Base-by-base conservation (phyloP, 352 stramenopile genomes). In the Phytophthora idaei region DNA sequence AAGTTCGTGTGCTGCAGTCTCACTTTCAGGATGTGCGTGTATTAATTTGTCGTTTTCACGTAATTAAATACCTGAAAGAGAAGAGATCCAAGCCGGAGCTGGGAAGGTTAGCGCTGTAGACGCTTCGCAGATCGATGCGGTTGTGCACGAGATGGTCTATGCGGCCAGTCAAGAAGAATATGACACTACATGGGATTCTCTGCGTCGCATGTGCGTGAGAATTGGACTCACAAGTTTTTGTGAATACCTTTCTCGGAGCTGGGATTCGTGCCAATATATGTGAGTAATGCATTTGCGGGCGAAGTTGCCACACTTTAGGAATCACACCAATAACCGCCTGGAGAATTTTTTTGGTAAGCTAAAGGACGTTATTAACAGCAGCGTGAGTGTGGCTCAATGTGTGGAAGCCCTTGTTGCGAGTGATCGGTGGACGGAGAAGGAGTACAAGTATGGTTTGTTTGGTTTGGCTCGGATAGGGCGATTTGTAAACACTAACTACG, bases 291-390 rank as follows among this genome's bases (percentile, higher is more conserved):
- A 57, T 25, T 11, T 7, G 0, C 50, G 75, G 4, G 14, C 46
- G 0, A 58, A 71, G 4, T 49, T 80, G 0, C 57, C 64, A 0
- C 49, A 77, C 46, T 73, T 73, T 12, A 57, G 48, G 2, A 75
- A 72, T 12, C 54, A 76, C 41, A 76, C 74, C 0, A 83, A 83
- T 41, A 83, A 80, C 34, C 46, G 36, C 0, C 44, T 76, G 1
- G 72, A 83, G 29, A 71, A 7, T 2, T 78, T 64, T 8, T 80
- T 79, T n/a, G 74, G 68, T 0, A 73, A 75, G 37, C 44, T 69
- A 0, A 70, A 64, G 15, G 50, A 60, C 9, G 4, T 5, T 7
- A 50, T 69, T 0, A 37, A 67, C 25, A 15, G 50, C 1, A 21
- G 1, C 0, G 61, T 53, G 17, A 70, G 55, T 12, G 61, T 77